phyloP scores from a whole-genome alignment of 169 alveolate species.

The Amoebophrya sp. region DNA sequence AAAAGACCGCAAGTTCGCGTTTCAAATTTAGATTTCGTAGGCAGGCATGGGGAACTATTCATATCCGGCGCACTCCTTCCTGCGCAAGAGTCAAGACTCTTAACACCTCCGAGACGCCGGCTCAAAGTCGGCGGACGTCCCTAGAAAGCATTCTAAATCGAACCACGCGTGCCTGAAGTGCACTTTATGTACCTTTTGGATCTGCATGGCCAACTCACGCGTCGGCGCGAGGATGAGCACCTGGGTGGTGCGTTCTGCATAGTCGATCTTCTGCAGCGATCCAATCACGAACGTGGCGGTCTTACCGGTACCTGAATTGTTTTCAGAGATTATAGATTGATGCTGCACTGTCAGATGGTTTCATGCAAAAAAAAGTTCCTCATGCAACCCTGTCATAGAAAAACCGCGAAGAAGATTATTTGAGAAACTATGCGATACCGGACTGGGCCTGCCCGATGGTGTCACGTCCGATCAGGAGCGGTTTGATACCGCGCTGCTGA shows the following conservation, averaged over 20 bases:
- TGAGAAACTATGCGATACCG: slow-evolving; percentile 61
- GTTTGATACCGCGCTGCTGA: slow-evolving; percentile 96
- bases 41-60: too few relatives aligned
- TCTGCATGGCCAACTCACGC: slow-evolving; percentile 98
- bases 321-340: too few relatives aligned
- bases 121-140: not conserved
- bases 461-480: slow-evolving; percentile 95
- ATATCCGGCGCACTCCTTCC: too few relatives aligned
- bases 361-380: not conserved
- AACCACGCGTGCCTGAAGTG: not conserved
- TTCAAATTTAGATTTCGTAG: too few relatives aligned
- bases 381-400: too few relatives aligned
- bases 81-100: too few relatives aligned
- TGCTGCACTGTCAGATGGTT: not conserved
- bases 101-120: too few relatives aligned
- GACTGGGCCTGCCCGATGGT: slow-evolving; percentile 98
- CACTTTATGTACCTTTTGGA: slow-evolving; percentile 71
- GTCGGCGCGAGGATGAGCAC: slow-evolving; percentile 96
- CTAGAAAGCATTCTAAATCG: not conserved
- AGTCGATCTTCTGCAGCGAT: slow-evolving; percentile 85
- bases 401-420: too few relatives aligned
- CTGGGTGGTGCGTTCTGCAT: slow-evolving; percentile 78
- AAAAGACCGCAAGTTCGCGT: too few relatives aligned
- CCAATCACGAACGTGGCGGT: slow-evolving; percentile 97
- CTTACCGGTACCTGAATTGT: slow-evolving; percentile 86